Evolutionary conservation across 2,329 filamentous ascomycete genomes (phyloP).

Genomic region (Aspergillus persii): DNA sequence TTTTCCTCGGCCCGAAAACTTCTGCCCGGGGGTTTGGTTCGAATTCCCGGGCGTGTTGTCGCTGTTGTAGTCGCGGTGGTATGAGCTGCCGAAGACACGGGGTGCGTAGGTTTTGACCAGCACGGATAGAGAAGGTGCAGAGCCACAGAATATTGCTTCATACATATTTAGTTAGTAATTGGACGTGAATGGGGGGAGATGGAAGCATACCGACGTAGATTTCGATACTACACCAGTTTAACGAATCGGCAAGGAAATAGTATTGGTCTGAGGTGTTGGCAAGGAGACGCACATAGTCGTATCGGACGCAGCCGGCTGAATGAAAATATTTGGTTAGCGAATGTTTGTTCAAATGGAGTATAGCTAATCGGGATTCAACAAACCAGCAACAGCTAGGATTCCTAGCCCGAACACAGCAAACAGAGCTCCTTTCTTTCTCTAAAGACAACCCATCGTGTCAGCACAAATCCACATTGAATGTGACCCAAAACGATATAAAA

Average conservation of each 20-base stretch:
- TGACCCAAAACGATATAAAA: neutral
- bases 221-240: slow-evolving; percentile 19
- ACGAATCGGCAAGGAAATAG: slow-evolving; percentile 16
- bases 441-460: neutral
- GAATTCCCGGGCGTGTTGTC: neutral
- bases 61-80: neutral
- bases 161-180: neutral
- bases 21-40: neutral
- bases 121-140: neutral
- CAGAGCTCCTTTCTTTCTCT: neutral
- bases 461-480: neutral
- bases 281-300: slow-evolving; percentile 13
- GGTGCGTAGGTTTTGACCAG: neutral
- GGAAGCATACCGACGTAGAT: slow-evolving; percentile 8
- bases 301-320: slow-evolving; percentile 16
- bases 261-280: slow-evolving; percentile 9
- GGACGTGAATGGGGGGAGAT: neutral
- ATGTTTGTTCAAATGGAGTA: neutral
- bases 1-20: neutral
- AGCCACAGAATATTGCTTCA: neutral
- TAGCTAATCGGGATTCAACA: neutral
- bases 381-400: neutral
- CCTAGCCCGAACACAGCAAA: neutral
- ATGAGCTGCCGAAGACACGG: neutral
- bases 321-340: neutral